Conservation (phyloP, 2,329 filamentous ascomycete species). For the Aspergillus texensis region DNA sequence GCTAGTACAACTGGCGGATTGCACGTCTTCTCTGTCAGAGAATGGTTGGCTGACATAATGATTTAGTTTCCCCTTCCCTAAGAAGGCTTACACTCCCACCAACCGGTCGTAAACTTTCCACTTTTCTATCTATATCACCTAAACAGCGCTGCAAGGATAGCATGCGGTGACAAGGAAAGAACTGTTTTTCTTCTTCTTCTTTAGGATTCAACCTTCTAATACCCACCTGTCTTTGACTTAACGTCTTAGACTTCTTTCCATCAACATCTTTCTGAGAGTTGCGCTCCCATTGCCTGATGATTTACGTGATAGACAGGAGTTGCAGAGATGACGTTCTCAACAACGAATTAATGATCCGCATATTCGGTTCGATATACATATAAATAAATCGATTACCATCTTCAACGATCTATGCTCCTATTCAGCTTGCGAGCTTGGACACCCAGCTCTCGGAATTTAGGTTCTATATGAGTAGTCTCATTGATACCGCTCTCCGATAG, state of each 20-base stretch:
- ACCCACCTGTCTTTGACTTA: conserved; percentile 34
- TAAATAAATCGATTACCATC: conserved; percentile 16
- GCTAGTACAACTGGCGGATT: not conserved
- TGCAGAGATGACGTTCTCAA: conserved; percentile 36
- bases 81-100: conserved; percentile 69
- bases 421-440: not conserved
- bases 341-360: conserved; percentile 34
- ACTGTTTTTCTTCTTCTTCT: conserved; percentile 22
- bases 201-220: conserved; percentile 49
- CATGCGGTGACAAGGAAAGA: not conserved
- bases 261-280: conserved; percentile 12
- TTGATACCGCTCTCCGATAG: conserved; percentile 4
- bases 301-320: conserved; percentile 20
- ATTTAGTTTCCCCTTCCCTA: conserved; percentile 75
- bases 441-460: not conserved
- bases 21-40: not conserved
- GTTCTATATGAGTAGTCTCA: not conserved
- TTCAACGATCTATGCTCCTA: not conserved
- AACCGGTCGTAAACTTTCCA: conserved; percentile 28
- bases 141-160: not conserved
- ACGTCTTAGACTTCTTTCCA: conserved; percentile 30
- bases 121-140: not conserved
- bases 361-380: conserved; percentile 17
- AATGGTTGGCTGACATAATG: conserved; percentile 21
- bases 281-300: conserved; percentile 16